A percentile compares a stretch with the other conserved stretches of the same genome.
Evolutionary conservation across 1,139 yeast genomes (phyloP).

Genomic region (Ogataea hybrid): DNA sequence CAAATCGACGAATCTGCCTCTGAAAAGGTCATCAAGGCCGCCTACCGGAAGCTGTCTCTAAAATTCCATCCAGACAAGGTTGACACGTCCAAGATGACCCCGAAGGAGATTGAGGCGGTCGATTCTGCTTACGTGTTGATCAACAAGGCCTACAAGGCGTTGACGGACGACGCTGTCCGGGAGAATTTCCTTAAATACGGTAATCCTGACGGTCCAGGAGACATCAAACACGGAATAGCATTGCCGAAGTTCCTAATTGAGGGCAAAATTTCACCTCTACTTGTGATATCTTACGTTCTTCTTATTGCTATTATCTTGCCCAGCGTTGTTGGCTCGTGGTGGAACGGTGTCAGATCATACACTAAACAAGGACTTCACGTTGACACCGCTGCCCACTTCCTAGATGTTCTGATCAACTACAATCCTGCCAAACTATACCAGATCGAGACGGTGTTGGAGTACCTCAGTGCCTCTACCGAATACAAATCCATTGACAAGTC

Average conservation of each 20-base stretch:
- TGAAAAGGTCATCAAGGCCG: conserved; percentile 76
- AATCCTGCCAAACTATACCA: conserved; percentile 75
- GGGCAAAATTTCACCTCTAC: conserved; percentile 68
- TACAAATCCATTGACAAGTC: conserved; percentile 42
- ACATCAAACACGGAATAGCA: conserved; percentile 94
- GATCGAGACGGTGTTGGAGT: conserved; percentile 53
- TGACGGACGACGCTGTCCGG: conserved; percentile 84
- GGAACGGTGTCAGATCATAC: conserved; percentile 78
- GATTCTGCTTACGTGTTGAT: conserved; percentile 80
- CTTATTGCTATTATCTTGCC: conserved; percentile 82
- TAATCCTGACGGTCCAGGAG: conserved; percentile 98
- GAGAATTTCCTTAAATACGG: conserved; percentile 87
- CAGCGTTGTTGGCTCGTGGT: conserved; percentile 79
- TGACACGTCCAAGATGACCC: conserved; percentile 55
- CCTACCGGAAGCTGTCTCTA: conserved; percentile 81
- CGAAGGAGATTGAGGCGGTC: conserved; percentile 52
- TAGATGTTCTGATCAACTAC: conserved; percentile 62
- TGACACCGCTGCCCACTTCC: conserved; percentile 73
- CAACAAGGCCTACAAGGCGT: conserved; percentile 89
- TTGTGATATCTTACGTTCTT: conserved; percentile 61
- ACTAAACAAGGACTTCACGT: conserved; percentile 85
- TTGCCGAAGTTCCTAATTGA: conserved; percentile 90
- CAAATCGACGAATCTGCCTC: conserved; percentile 69
- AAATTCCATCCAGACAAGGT: conserved; percentile 94
- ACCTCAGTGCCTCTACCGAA: conserved; percentile 67